Evolutionary conservation across 2,329 filamentous ascomycete genomes (phyloP).

Genomic region (Plenodomus biglobosus): DNA sequence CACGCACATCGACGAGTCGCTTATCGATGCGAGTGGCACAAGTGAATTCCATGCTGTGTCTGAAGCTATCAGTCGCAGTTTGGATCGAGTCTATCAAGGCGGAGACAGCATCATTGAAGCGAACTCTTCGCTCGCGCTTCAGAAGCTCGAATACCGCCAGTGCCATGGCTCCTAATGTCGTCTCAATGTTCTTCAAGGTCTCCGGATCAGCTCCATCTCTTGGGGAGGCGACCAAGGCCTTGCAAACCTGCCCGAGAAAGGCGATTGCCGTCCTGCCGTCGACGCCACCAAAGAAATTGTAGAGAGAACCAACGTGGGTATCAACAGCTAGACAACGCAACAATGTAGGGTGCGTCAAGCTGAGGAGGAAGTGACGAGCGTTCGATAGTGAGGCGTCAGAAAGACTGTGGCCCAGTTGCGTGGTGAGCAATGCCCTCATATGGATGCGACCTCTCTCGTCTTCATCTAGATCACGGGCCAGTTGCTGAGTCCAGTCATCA

Average conservation of each 20-base stretch:
- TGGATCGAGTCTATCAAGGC: conserved; percentile 10
- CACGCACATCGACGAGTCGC: conserved; percentile 13
- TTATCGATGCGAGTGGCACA: conserved; percentile 1
- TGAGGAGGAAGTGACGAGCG: conserved; percentile 21
- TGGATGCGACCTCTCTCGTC: conserved; percentile 32
- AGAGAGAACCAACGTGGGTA: conserved; percentile 38
- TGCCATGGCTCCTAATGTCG: conserved; percentile 12
- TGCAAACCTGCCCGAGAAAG: conserved; percentile 34
- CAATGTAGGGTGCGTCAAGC: conserved; percentile 39
- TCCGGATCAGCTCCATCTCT: neutral
- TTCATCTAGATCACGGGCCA: conserved; percentile 36
- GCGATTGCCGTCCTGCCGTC: conserved; percentile 34
- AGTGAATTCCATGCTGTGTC: neutral
- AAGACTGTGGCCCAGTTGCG: conserved; percentile 1
- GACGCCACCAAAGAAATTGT: conserved; percentile 40
- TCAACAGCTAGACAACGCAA: conserved; percentile 42
- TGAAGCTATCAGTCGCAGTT: conserved; percentile 5
- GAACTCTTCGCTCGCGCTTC: conserved; percentile 17
- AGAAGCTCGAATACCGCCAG: conserved; percentile 22
- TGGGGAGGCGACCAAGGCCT: conserved; percentile 6
- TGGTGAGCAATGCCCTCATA: conserved; percentile 27
- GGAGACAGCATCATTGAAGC: conserved; percentile 24
- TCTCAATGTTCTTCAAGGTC: neutral
- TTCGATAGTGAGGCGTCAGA: conserved; percentile 9
- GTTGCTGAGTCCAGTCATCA: conserved; percentile 35